phyloP scores from a whole-genome alignment of 768 basidiomycete species.

The Panus rudis region DNA sequence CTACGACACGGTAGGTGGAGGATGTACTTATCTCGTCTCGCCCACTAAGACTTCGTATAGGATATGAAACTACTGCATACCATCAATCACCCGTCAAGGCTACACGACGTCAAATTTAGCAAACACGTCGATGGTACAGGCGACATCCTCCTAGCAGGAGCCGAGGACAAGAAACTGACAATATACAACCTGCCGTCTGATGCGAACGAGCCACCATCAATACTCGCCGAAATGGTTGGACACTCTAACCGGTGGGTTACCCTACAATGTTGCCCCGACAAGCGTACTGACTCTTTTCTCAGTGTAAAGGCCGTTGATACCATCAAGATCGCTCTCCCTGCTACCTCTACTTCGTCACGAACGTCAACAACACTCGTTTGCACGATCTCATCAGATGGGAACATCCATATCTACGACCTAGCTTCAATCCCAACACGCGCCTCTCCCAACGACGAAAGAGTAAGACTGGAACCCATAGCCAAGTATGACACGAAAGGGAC shows the following conservation, averaged over 20 bases:
- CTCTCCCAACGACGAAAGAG: slow-evolving; percentile 13
- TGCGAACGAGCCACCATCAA: slow-evolving; percentile 36
- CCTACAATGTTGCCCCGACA: neutral
- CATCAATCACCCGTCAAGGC: slow-evolving; percentile 69
- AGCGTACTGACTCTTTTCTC: slow-evolving; percentile 4
- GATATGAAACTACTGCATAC: slow-evolving; percentile 72
- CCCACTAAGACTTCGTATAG: slow-evolving; percentile 30
- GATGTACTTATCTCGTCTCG: neutral
- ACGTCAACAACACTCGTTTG: slow-evolving; percentile 55
- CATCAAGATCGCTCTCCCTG: slow-evolving; percentile 52
- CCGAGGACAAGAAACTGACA: slow-evolving; percentile 85
- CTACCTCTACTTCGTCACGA: slow-evolving; percentile 13
- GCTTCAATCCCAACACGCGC: slow-evolving; percentile 33
- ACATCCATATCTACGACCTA: slow-evolving; percentile 71
- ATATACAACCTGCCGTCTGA: slow-evolving; percentile 60
- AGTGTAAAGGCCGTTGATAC: slow-evolving; percentile 82
- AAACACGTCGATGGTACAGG: slow-evolving; percentile 46
- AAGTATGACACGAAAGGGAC: slow-evolving; percentile 83
- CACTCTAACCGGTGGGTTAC: slow-evolving; percentile 75
- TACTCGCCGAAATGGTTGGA: slow-evolving; percentile 71
- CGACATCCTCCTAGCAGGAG: slow-evolving; percentile 75
- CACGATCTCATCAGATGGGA: slow-evolving; percentile 88
- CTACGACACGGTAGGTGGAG: slow-evolving; percentile 63
- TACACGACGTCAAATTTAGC: slow-evolving; percentile 81
- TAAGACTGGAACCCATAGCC: slow-evolving; percentile 46